Evolutionary conservation across 768 basidiomycete species (phyloP), one percentile per base, ranked within the genome.

Genomic region (Cubamyces sp.): DNA sequence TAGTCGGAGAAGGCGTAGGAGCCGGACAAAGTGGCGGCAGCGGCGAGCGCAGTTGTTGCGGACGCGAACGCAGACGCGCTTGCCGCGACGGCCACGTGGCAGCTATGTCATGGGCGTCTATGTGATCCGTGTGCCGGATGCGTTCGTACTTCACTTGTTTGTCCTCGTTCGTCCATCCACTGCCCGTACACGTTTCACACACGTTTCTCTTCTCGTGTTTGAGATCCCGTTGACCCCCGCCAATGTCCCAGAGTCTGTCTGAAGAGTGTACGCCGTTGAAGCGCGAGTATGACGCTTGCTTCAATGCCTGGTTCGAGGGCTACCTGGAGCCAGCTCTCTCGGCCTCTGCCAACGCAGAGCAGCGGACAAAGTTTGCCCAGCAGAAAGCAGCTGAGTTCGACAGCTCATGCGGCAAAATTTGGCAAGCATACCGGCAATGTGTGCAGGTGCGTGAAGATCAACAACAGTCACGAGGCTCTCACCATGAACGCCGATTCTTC

Each of bases 271-370:
- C 96, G 5, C 88, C 91, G 0, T 81, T 96, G 60, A 98, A 98
- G 74, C 85, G 86, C 54, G 77, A 85, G 57, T 98, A 97, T 73
- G 96, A 98, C 74, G 80, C 91, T 0, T 98, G 96, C 79, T 98
- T 98, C 79, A 97, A 97, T 70, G 85, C 90, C 8, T 98, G 96
- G 96, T 95, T 99, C 68, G 95, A 97, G 74, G 94, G 92, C 12
- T 99, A 98, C 74, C 86, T 98, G 23, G 90, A 94, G 70, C 94
- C 94, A 9, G 87, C 86, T 11, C 79, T 89, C 18, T 69, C 76
- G 26, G 70, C 86, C 9, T 79, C 88, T 18, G 69, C 72, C 50
- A 72, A 76, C 34, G 69, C 79, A 14, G 77, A 81, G 54, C 77
- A 82, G 58, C 84, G 85, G 49, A 76, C 81, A 16, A 83, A 79